A percentile compares a stretch with the other conserved stretches of the same genome.
Conservation (phyloP, 805 yeast genomes). For the Scheffersomyces ergatensis region DNA sequence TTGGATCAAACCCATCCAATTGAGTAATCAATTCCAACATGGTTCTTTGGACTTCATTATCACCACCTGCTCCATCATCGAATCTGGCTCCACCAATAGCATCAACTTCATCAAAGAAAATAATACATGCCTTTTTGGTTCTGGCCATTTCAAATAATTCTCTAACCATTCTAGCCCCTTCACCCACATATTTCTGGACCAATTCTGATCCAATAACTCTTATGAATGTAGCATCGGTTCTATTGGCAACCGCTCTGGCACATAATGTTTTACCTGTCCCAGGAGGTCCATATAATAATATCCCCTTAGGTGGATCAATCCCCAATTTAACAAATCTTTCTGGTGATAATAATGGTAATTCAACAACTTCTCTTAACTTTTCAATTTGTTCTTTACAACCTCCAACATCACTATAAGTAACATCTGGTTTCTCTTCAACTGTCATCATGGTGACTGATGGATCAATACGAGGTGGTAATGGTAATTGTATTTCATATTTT, state of each 20-base stretch:
- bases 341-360: slow-evolving; percentile 88
- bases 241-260: slow-evolving; percentile 98
- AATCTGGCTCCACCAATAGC: slow-evolving; percentile 99
- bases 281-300: slow-evolving; percentile 94
- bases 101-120: slow-evolving; percentile 97
- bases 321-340: slow-evolving; percentile 96
- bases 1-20: slow-evolving; percentile 96
- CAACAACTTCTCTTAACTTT: slow-evolving; percentile 93
- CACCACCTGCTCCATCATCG: slow-evolving; percentile 99
- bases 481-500: slow-evolving; percentile 94
- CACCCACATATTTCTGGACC: slow-evolving; percentile 98
- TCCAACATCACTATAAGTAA: slow-evolving; percentile 96
- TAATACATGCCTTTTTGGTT: slow-evolving; percentile 96
- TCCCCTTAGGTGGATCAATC: slow-evolving; percentile 99
- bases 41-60: slow-evolving; percentile 97
- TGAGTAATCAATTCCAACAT: slow-evolving; percentile 98
- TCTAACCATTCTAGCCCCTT: slow-evolving; percentile 99
- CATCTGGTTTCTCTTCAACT: slow-evolving; percentile 99
- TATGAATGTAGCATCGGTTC: slow-evolving; percentile 98
- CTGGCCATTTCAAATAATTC: slow-evolving; percentile 99
- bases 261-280: slow-evolving; percentile 98
- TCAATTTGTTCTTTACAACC: slow-evolving; percentile 99
- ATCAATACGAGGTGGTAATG: slow-evolving; percentile 96
- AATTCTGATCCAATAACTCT: slow-evolving; percentile 98
- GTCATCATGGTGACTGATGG: slow-evolving; percentile 99